These are phyloP conservation scores for Paraphoma sp. DNA, from an alignment of 2,329 filamentous ascomycete genomes.

Conservation along the genomic window DNA sequence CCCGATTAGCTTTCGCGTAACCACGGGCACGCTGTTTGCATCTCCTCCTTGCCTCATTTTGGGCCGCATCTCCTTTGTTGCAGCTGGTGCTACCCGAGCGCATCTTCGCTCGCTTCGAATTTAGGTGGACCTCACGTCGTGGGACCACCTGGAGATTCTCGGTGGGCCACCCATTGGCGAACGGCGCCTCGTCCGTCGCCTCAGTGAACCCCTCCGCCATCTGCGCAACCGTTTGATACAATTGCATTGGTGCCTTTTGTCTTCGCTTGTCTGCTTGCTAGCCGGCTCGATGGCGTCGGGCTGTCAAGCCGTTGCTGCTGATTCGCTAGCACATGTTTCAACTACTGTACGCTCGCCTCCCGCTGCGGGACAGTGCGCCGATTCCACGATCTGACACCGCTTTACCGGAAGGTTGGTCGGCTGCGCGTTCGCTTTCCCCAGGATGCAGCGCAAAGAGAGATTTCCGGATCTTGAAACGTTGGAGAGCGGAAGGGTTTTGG, in stretches of 20 bases:
- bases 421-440: neutral
- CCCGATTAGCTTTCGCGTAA: slow-evolving; percentile 15
- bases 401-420: neutral
- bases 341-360: slow-evolving; percentile 2
- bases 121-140: slow-evolving; percentile 1
- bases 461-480: neutral
- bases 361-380: neutral
- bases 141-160: slow-evolving; percentile 11
- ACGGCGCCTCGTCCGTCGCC: neutral
- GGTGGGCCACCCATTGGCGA: slow-evolving; percentile 1
- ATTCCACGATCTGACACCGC: neutral
- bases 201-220: neutral
- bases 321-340: slow-evolving; percentile 2
- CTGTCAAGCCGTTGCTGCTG: neutral
- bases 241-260: neutral
- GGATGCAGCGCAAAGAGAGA: neutral
- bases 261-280: neutral
- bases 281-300: neutral
- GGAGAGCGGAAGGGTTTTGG: neutral
- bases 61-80: slow-evolving; percentile 25
- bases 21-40: slow-evolving; percentile 19
- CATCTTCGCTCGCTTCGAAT: slow-evolving; percentile 9
- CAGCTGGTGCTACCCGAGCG: slow-evolving; percentile 17
- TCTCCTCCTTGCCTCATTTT: slow-evolving; percentile 22
- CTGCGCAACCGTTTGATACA: slow-evolving; percentile 5